Evolutionary conservation across 768 basidiomycete species (phyloP), one percentile per base, ranked within the genome.

Genomic region (Fomitopsis serialis): DNA sequence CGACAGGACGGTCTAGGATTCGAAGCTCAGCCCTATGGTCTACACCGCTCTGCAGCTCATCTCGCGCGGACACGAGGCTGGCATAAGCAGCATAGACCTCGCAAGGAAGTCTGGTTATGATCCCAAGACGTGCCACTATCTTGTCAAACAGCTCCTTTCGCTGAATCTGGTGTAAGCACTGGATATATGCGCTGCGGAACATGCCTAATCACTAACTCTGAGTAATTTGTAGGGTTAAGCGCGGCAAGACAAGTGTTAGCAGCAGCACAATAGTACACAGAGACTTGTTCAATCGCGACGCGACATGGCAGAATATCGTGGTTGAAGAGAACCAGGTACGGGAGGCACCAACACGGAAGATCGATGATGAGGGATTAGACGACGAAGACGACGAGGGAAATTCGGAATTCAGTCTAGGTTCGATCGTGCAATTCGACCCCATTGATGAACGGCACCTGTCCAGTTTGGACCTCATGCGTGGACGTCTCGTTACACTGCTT

Each of bases 41-140:
- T 95, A 92, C 65, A 81, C 83, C 15, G 83, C 86, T 5, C 78
- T 96, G 13, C 91, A 94, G 64, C 74, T 92, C 42, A 82, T 96
- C 58, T 86, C 90, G n/a, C 79, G 89, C 35, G 89, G 87, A 2
- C 73, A 92, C 54, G 86, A 89, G 54, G 71, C 78, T 19, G 92
- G 92, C 11, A 78, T 90, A 15, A 86, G 89, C 7, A 84, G 89
- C 44, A 81, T 92, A 12, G 80, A 88, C 29, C 75, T 96, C 13
- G 88, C 89, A 23, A 81, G 82, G 59, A 76, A 80, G 62, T 85
- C 92, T 10, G 81, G 80, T 46, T 92, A 95, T 62, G 92, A 93
- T 63, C 89, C 90, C 64, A 94, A 93, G 68, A 88, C 89, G 1
- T 90, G 90, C 58, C 91, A 90, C 66, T 94, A 95, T 68, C 80